phyloP scores from a whole-genome alignment of 441 rosid genomes.

The Melastoma candidum region DNA sequence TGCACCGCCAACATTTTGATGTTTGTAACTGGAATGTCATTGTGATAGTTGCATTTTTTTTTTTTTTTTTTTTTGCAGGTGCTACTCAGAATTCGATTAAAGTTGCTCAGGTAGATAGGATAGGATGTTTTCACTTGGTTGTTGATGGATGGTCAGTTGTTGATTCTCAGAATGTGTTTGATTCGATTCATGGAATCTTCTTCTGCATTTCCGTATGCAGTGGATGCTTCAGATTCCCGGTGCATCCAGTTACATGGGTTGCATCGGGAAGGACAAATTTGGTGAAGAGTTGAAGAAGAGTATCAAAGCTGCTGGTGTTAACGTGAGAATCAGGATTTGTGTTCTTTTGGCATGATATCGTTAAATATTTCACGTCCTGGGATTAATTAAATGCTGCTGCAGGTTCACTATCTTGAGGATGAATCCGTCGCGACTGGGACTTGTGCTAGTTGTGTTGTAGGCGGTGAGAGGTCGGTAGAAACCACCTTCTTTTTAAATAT shows the following conservation, averaged over 20 bases:
- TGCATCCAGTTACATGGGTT: constrained; percentile 84
- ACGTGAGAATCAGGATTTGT: constrained; percentile 25
- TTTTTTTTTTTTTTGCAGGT: constrained; percentile 21
- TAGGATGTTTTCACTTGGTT: background rate
- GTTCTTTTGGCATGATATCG: background rate
- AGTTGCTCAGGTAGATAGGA: constrained; percentile 75
- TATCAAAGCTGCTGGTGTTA: constrained; percentile 30
- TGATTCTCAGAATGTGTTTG: too few species aligned
- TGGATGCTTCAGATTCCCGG: constrained; percentile 98
- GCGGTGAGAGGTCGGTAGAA: constrained; percentile 70
- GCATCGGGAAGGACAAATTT: constrained; percentile 86
- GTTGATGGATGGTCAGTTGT: too few species aligned
- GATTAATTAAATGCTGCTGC: constrained; percentile 3
- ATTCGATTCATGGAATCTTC: too few species aligned
- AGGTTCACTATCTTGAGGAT: constrained; percentile 79
- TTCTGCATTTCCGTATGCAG: constrained; percentile 24
- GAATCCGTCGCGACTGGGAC: constrained; percentile 80
- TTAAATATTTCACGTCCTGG: background rate
- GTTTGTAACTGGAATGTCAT: background rate
- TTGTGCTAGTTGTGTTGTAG: constrained; percentile 87
- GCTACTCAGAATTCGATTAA: constrained; percentile 80
- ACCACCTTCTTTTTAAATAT: background rate
- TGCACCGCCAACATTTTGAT: background rate
- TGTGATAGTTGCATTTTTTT: constrained; percentile 3
- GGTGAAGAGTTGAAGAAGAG: constrained; percentile 94